A percentile compares a stretch with the other conserved stretches of the same genome.
phyloP scores from a whole-genome alignment of 2,329 filamentous ascomycete genomes.

The Diaporthe longicolla region DNA sequence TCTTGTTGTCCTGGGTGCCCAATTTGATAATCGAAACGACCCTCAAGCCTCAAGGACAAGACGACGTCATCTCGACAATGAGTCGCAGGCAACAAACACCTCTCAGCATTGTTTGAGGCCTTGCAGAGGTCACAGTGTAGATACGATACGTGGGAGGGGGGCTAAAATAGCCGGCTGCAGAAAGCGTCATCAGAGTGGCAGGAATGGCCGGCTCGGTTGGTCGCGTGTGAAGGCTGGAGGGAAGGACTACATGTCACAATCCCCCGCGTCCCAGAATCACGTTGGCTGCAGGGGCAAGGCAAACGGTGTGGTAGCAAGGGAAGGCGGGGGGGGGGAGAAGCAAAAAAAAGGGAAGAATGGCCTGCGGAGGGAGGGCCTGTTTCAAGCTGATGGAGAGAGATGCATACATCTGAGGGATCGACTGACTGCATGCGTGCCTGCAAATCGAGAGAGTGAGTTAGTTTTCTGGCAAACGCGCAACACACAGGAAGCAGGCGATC shows the following conservation, averaged over 20 bases:
- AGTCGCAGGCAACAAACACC: not conserved
- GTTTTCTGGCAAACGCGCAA: not conserved
- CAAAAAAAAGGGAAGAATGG: not conserved
- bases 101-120: not conserved
- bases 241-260: slow-evolving; percentile 5
- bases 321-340: no score
- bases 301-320: not conserved
- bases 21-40: not conserved
- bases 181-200: not conserved
- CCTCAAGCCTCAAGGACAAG: no score
- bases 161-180: slow-evolving; percentile 18
- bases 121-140: not conserved
- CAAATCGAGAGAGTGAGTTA: not conserved
- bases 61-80: not conserved
- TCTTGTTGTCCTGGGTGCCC: not conserved
- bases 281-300: slow-evolving; percentile 17
- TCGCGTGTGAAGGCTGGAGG: not conserved
- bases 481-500: not conserved
- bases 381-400: slow-evolving; percentile 20
- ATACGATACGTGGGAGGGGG: not conserved
- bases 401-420: no score
- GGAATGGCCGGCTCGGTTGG: not conserved
- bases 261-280: slow-evolving; percentile 5
- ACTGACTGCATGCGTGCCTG: not conserved
- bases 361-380: slow-evolving; percentile 16